Evolutionary conservation across 2,329 filamentous ascomycete genomes (phyloP).

Genomic region (Ilyonectria destructans): DNA sequence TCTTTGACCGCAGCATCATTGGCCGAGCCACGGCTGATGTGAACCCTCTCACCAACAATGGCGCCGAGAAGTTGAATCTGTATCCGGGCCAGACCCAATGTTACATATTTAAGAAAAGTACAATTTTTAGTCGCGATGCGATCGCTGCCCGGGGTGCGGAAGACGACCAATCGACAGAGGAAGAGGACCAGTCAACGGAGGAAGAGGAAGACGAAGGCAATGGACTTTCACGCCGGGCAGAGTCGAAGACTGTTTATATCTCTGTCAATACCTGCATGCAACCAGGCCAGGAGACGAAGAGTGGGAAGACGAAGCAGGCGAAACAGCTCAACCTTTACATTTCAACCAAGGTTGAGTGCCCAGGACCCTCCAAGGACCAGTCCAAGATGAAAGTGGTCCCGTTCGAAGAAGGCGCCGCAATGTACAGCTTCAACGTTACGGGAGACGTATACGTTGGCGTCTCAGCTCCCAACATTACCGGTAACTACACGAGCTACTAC

Average conservation of each 20-base stretch:
- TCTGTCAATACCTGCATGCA: constrained; percentile 91
- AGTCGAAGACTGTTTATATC: constrained; percentile 75
- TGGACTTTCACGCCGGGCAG: constrained; percentile 51
- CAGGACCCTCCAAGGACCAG: constrained; percentile 42
- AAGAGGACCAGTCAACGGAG: constrained; percentile 31
- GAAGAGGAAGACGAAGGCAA: constrained; percentile 32
- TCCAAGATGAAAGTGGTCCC: constrained; percentile 52
- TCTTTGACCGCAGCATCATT: constrained; percentile 75
- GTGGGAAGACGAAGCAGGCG: constrained; percentile 51
- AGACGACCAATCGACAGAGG: constrained; percentile 30
- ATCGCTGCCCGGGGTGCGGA: constrained; percentile 31
- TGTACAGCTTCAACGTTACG: constrained; percentile 73
- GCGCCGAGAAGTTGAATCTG: constrained; percentile 72
- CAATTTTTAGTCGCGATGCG: constrained; percentile 46
- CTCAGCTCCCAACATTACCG: constrained; percentile 76
- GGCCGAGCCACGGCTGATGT: constrained; percentile 72
- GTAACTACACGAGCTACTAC: constrained; percentile 77
- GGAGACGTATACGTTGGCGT: constrained; percentile 84
- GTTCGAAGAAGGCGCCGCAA: constrained; percentile 80
- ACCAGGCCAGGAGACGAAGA: constrained; percentile 64
- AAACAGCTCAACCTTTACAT: constrained; percentile 87
- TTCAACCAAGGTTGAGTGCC: constrained; percentile 67
- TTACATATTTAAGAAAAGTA: constrained; percentile 53
- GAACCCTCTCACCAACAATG: constrained; percentile 75
- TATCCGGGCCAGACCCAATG: constrained; percentile 73